A percentile compares a stretch with the other conserved stretches of the same genome.
Evolutionary conservation across 2,329 filamentous ascomycete species (phyloP).

Genomic region (Fusarium sp.): DNA sequence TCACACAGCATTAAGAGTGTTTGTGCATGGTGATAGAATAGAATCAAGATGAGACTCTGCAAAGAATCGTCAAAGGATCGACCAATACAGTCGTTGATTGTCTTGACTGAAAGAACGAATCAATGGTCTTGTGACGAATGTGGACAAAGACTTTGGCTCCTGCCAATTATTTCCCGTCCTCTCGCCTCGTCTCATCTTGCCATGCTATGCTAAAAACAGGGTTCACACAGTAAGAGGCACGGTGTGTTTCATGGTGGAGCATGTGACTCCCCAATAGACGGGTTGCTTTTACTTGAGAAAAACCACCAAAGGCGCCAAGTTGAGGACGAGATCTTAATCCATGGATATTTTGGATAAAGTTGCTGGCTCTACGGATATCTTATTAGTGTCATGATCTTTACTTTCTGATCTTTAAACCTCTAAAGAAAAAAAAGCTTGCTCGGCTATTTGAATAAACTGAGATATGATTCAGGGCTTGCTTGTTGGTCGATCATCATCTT

Average conservation of each 20-base stretch:
- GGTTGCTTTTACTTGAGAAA: slow-evolving; percentile 26
- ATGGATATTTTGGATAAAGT: neutral
- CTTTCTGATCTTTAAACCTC: neutral
- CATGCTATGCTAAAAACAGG: slow-evolving; percentile 28
- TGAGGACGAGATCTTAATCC: neutral
- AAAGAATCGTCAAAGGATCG: slow-evolving; percentile 14
- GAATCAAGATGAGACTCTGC: slow-evolving; percentile 5
- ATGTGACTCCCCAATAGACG: slow-evolving; percentile 26
- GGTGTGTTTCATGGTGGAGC: slow-evolving; percentile 41
- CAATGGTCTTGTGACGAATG: slow-evolving; percentile 40
- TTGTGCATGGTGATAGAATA: no score
- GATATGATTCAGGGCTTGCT: slow-evolving; percentile 5
- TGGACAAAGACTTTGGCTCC: slow-evolving; percentile 35
- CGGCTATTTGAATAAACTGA: no score
- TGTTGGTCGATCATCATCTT: slow-evolving; percentile 20
- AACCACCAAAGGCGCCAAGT: slow-evolving; percentile 7
- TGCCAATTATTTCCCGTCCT: slow-evolving; percentile 36
- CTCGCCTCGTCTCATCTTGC: slow-evolving; percentile 21
- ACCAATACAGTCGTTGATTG: neutral
- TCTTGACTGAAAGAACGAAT: neutral
- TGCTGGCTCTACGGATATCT: neutral
- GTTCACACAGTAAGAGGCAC: slow-evolving; percentile 41
- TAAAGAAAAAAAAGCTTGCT: neutral
- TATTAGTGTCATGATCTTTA: neutral
- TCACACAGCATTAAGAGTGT: neutral